Conservation (phyloP, 2,329 filamentous ascomycete species). For the Dactylellina haptotyla region DNA sequence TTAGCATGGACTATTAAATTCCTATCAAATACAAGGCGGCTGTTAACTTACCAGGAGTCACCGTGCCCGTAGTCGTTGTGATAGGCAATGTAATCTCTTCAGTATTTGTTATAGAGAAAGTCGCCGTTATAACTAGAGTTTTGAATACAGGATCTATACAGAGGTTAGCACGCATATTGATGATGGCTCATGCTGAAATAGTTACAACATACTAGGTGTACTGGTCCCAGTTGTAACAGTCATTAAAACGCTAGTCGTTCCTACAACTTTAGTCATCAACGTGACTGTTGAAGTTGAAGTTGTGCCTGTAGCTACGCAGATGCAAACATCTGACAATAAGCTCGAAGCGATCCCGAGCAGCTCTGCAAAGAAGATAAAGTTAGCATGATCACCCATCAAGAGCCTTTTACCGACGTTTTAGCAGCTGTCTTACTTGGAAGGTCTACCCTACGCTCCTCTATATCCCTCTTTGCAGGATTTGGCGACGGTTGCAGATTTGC, state of each 20-base stretch:
- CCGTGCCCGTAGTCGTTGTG: slow-evolving; percentile 3
- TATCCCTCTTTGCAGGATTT: slow-evolving; percentile 6
- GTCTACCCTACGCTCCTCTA: slow-evolving; percentile 5
- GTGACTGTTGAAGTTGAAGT: slow-evolving; percentile 6
- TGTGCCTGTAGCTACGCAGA: slow-evolving; percentile 5
- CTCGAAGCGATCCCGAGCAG: slow-evolving; percentile 4
- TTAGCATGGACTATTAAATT: slow-evolving; percentile 7
- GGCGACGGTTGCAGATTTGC: slow-evolving; percentile 1
- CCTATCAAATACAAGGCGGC: slow-evolving; percentile 6
- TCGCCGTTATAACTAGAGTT: slow-evolving; percentile 6
- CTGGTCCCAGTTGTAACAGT: slow-evolving; percentile 6
- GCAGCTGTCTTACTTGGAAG: slow-evolving; percentile 6
- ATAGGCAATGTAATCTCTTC: slow-evolving; percentile 4
- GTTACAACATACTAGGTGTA: slow-evolving; percentile 7
- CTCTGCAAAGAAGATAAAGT: slow-evolving; percentile 7
- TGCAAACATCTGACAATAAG: slow-evolving; percentile 6
- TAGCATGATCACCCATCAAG: slow-evolving; percentile 6
- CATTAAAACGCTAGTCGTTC: slow-evolving; percentile 6
- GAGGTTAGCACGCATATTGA: slow-evolving; percentile 4
- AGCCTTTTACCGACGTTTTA: slow-evolving; percentile 4
- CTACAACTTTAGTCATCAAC: slow-evolving; percentile 5
- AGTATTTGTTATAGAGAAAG: slow-evolving; percentile 5
- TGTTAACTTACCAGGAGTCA: slow-evolving; percentile 4
- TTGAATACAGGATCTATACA: slow-evolving; percentile 7
- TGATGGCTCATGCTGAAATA: slow-evolving; percentile 5